phyloP scores from a whole-genome alignment of 805 yeast genomes.

The Grigorovia jiainica region DNA sequence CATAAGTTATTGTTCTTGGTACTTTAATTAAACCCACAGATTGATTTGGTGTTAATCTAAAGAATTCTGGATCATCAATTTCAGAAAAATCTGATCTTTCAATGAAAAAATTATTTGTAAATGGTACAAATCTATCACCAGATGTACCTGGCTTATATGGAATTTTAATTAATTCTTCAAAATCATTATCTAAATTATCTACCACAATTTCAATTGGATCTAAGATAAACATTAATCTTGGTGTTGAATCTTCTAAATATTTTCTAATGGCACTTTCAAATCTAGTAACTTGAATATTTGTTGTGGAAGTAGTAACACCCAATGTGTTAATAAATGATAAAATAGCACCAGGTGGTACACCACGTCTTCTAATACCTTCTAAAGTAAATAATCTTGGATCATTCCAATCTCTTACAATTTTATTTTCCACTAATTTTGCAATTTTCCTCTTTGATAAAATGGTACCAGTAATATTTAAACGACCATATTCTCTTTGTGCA shows the following conservation, averaged over 20 bases:
- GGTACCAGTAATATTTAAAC: constrained; percentile 90
- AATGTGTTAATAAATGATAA: constrained; percentile 85
- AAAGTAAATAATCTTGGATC: constrained; percentile 94
- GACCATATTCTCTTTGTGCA: constrained; percentile 97
- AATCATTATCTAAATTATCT: constrained; percentile 72
- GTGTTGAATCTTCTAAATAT: constrained; percentile 82
- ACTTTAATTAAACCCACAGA: constrained; percentile 91
- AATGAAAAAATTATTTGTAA: constrained; percentile 69
- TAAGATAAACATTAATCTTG: constrained; percentile 86
- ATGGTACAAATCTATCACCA: constrained; percentile 66
- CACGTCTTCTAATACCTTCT: constrained; percentile 92
- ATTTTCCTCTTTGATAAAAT: constrained; percentile 92
- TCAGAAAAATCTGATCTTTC: constrained; percentile 84
- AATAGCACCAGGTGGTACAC: constrained; percentile 98
- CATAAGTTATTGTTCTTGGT: constrained; percentile 70
- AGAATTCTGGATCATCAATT: constrained; percentile 55
- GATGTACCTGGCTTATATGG: constrained; percentile 87
- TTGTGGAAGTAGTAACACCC: constrained; percentile 91
- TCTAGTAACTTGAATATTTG: constrained; percentile 82
- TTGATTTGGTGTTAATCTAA: constrained; percentile 89
- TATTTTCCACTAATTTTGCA: constrained; percentile 78
- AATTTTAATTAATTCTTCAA: constrained; percentile 56
- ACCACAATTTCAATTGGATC: constrained; percentile 79
- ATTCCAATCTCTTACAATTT: constrained; percentile 90
- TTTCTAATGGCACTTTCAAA: constrained; percentile 85